phyloP scores from a whole-genome alignment of 306 rosid genomes.

The Senna siamea region DNA sequence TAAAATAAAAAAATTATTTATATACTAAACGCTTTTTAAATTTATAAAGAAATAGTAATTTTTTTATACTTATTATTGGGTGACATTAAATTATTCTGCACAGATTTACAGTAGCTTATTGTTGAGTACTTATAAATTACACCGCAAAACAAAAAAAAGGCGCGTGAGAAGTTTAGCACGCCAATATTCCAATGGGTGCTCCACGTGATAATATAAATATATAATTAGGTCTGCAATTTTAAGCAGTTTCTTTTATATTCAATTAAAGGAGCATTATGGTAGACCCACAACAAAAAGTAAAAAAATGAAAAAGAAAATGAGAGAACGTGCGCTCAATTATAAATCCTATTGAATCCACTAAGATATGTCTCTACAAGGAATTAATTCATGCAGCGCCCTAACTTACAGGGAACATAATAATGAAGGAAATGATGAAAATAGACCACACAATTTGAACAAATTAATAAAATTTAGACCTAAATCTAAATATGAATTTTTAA shows the following conservation, averaged over 20 bases:
- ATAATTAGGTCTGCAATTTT: background rate
- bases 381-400: conserved; percentile 18
- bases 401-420: conserved; percentile 1
- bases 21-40: no score
- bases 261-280: background rate
- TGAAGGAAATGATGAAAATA: conserved; percentile 10
- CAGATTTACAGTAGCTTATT: no score
- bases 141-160: no score
- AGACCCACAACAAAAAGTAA: background rate
- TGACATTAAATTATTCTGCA: background rate
- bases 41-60: no score
- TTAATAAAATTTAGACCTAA: conserved; percentile 1
- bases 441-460: conserved; percentile 18
- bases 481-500: background rate
- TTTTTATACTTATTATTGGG: background rate
- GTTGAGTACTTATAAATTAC: no score
- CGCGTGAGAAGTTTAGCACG: no score
- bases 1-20: background rate
- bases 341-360: conserved; percentile 4
- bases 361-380: background rate
- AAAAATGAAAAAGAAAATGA: no score
- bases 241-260: background rate
- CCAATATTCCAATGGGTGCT: conserved; percentile 5
- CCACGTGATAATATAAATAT: background rate
- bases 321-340: conserved; percentile 10